Base-by-base conservation (phyloP, 495 filamentous ascomycete genomes). In the Lophiostoma macrostomum region DNA sequence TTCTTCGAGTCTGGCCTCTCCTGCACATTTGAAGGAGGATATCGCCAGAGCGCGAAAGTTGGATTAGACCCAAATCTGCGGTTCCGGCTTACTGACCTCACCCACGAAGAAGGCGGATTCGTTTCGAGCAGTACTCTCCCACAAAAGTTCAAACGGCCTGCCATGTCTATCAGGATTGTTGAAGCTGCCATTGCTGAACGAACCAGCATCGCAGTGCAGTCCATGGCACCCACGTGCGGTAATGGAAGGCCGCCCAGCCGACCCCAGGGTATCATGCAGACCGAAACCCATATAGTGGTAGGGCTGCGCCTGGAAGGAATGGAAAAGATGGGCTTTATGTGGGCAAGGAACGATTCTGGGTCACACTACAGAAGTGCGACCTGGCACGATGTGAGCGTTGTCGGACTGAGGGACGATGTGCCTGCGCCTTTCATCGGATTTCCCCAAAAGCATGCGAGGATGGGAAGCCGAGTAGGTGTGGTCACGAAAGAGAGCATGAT, bases 1-100 rank as follows among this genome's bases (percentile, higher is more conserved):
- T 54, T 54, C 51, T 54, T 47, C 24, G 41, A 27, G 20, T 54
- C 51, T 12, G 51, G 51, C n/a, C 51, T 7, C n/a, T 54, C 40
- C 10, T 53, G 50, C 31, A 53, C 40, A 4, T 36, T 53, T n/a
- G 28, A 37, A n/a, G 28, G 41, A 14, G 51, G 30, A 6, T 7
- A 38, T 14, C 41, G 27, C 28, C 24, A 6, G n/a, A 35, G 32
- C 19, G 51, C 41, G 3, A 36, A 6, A 1, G 22, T 54, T n/a
- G 41, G 41, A n/a, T 20, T 54, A 5, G 51, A 54, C 24, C 41
- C 18, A 2, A 10, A 54, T 5, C 50, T 53, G 3, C 51, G 51
- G 1, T 46, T 37, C 18, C 51, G 51, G 2, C 38, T 54, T 19
- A 47, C 40, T 5, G 32, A 54, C 32, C 22, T 28, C 4, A 30